These are phyloP conservation scores for Coelastrella sp. DNA, from an alignment of 139 green algal species.

Conservation along the genomic window DNA sequence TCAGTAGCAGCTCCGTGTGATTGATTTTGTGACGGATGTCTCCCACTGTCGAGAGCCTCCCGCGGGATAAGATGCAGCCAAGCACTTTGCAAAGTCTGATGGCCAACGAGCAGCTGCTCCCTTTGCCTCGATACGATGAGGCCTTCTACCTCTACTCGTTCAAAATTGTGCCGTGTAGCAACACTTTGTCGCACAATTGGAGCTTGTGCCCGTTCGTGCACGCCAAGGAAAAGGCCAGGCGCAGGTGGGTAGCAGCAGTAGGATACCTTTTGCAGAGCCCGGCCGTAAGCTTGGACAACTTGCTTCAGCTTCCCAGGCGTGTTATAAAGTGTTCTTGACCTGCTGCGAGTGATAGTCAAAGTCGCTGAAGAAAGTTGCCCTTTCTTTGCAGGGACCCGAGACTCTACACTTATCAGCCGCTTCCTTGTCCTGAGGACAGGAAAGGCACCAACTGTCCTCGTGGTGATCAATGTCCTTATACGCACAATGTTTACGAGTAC, in stretches of 20 bases:
- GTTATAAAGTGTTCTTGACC: too few species aligned
- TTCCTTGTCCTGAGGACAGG: background rate
- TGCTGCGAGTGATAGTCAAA: too few species aligned
- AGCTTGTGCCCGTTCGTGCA: background rate
- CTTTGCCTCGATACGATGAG: background rate
- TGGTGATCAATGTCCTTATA: background rate
- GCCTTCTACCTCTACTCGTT: background rate
- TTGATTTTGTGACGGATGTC: background rate
- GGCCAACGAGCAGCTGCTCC: background rate
- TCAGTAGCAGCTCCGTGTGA: background rate
- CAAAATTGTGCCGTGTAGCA: background rate
- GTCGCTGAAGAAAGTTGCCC: background rate
- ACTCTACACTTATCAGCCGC: background rate
- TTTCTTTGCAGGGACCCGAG: background rate
- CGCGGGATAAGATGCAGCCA: background rate
- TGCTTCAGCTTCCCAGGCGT: too few species aligned
- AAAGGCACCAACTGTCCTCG: conserved; percentile 65
- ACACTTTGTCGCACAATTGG: background rate
- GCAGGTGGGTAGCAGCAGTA: background rate
- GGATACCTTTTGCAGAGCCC: background rate
- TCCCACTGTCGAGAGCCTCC: too few species aligned
- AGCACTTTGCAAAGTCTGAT: background rate
- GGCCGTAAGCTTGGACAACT: too few species aligned
- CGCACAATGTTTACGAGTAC: conserved; percentile 87
- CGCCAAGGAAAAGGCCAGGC: background rate